Evolutionary conservation across 345 rosid species (phyloP), one percentile per base, ranked within the genome.

Genomic region (Eucalyptus polybractea): DNA sequence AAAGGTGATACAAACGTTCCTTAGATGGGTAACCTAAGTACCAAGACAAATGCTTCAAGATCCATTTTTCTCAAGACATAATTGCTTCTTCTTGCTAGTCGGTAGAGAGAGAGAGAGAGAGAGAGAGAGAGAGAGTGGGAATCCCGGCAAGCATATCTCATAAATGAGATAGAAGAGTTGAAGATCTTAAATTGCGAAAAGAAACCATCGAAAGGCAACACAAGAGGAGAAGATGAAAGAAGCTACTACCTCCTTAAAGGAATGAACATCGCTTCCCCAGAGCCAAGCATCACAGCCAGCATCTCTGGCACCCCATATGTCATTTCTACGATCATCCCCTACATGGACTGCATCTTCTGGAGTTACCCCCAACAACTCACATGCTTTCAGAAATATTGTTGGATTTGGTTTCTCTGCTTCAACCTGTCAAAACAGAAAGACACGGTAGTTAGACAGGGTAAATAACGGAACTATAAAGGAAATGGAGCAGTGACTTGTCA

Each of bases 221-320:
- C 56, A n/a, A 76, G 10, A 65, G 83, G 47, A 10, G 47, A 37
- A 76, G 29, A 76, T 31, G 49, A 80, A 62, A 9, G 87, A 15
- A 47, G 12, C 9, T 88, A 97, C 19, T 91, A 97, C 99, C 99
- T 97, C 97, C 92, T 93, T 93, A 80, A 98, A 98, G 86, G 99
- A 98, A 90, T 93, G 90, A 81, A 98, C 98, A 90, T 98, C 99
- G 47, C 95, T 96, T 91, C 99, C 99, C 99, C 99, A 98, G 25
- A 97, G 96, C 99, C 99, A 98, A 89, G 97, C 99, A 87, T 98
- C 98, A 80, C 99, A 97, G 42, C 99, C 99, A 86, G 99, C 99
- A 91, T 96, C 99, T 90, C 99, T 95, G 42, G 99, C 99, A 5
- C 99, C 99, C 99, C 99, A 98, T 90, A 98, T 88, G 92, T 98